These are phyloP conservation scores for Rhytidiadelphus loreus DNA, from an alignment of 225 moss, liverwort and hornwort species.

Conservation along the genomic window DNA sequence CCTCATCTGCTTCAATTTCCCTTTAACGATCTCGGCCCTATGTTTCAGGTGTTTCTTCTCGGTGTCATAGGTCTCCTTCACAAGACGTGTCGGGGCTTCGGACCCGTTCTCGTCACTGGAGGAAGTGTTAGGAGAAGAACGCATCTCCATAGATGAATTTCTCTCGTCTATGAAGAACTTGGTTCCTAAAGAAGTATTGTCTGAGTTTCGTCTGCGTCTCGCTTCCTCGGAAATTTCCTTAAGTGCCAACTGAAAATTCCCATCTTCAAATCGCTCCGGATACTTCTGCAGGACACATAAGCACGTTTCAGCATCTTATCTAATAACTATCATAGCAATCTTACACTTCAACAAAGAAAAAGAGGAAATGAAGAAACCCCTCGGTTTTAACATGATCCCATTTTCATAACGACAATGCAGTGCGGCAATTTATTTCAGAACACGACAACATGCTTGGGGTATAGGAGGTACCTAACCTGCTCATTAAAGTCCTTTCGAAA, in stretches of 20 bases:
- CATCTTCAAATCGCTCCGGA: constrained; percentile 36
- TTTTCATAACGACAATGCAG: not conserved
- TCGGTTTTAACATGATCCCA: not conserved
- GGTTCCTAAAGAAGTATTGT: not conserved
- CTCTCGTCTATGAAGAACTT: constrained; percentile 27
- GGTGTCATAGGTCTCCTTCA: constrained; percentile 18
- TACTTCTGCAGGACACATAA: constrained; percentile 20
- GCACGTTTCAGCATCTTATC: not conserved
- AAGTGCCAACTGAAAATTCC: constrained; percentile 25
- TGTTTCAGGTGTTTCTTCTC: constrained; percentile 38
- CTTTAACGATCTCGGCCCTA: constrained; percentile 55
- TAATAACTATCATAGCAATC: not conserved
- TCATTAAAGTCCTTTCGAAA: constrained; percentile 65
- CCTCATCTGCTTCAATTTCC: constrained; percentile 65
- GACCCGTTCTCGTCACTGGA: constrained; percentile 31
- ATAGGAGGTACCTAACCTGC: constrained; percentile 40
- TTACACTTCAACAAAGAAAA: not conserved
- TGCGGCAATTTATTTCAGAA: not conserved
- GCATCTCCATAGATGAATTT: constrained; percentile 32
- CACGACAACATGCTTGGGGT: not conserved
- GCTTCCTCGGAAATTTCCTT: constrained; percentile 50
- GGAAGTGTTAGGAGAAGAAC: constrained; percentile 15
- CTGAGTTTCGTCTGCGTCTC: constrained; percentile 29
- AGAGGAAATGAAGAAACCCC: not conserved
- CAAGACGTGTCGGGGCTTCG: not conserved